Evolutionary conservation across 768 basidiomycete genomes (phyloP).

Genomic region (Tephrocybe sp.): DNA sequence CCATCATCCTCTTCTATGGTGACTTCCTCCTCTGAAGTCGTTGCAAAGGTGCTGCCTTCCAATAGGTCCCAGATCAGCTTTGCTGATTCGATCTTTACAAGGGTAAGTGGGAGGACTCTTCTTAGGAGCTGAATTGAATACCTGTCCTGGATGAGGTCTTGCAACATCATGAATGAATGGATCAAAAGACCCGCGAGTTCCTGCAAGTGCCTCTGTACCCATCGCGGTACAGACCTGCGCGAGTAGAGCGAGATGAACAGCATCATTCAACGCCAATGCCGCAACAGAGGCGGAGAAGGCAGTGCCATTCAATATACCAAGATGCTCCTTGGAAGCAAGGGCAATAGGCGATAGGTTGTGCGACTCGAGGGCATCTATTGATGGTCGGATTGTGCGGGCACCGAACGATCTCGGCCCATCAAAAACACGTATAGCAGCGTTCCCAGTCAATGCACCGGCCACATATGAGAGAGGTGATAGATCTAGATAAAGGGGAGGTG

Average conservation of each 20-base stretch:
- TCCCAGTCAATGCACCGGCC: constrained; percentile 78
- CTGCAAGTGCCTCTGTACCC: constrained; percentile 80
- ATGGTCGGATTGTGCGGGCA: constrained; percentile 51
- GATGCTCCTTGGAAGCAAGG: constrained; percentile 74
- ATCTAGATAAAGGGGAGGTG: constrained; percentile 39
- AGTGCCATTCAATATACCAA: constrained; percentile 83
- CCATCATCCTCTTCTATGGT: constrained; percentile 73
- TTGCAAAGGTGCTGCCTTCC: constrained; percentile 66
- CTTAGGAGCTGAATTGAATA: constrained; percentile 19
- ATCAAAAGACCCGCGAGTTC: constrained; percentile 69
- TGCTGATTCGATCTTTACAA: constrained; percentile 62
- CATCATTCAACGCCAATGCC: constrained; percentile 70
- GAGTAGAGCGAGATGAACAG: constrained; percentile 64
- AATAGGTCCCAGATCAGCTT: constrained; percentile 69
- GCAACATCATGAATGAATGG: constrained; percentile 76
- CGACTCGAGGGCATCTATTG: constrained; percentile 54
- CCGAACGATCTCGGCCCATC: constrained; percentile 50
- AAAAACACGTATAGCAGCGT: constrained; percentile 76
- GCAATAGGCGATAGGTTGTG: constrained; percentile 65
- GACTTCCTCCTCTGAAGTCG: constrained; percentile 69
- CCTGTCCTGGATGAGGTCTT: constrained; percentile 85
- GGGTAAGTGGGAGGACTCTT: background rate
- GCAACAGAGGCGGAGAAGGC: constrained; percentile 84
- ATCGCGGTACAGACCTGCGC: constrained; percentile 79
- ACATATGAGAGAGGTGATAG: constrained; percentile 82